Evolutionary conservation across 805 yeast species (phyloP).

Genomic region (Danielia oregonensis): DNA sequence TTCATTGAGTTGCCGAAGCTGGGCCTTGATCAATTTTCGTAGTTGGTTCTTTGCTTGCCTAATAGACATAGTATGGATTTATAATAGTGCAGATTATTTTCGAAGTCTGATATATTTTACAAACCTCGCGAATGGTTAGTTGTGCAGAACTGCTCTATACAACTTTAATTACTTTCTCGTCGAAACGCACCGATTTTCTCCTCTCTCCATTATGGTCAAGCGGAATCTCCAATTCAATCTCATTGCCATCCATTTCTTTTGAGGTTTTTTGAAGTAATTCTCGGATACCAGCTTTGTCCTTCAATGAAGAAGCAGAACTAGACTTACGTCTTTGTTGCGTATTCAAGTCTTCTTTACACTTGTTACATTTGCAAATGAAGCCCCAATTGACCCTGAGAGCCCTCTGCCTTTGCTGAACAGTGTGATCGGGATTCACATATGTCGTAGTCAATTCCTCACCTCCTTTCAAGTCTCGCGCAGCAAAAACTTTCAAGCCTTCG

Average conservation of each 20-base stretch:
- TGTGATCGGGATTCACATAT: conserved; percentile 65
- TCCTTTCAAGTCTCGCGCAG: conserved; percentile 51
- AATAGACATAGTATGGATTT: no score
- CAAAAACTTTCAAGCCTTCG: conserved; percentile 52
- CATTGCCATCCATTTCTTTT: conserved; percentile 37
- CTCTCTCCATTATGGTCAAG: conserved; percentile 37
- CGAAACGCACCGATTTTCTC: conserved; percentile 65
- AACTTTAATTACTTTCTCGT: conserved; percentile 45
- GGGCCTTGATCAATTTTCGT: conserved; percentile 22
- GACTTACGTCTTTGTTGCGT: conserved; percentile 45
- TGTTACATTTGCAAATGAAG: conserved; percentile 62
- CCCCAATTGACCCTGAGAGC: conserved; percentile 77
- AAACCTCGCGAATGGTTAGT: background rate
- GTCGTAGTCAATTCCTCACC: conserved; percentile 69
- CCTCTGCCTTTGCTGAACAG: conserved; percentile 59
- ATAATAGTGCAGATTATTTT: no score
- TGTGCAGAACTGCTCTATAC: no score
- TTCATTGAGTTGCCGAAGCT: conserved; percentile 14
- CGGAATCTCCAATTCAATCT: conserved; percentile 46
- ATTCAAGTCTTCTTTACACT: conserved; percentile 58
- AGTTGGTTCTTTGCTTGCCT: conserved; percentile 22
- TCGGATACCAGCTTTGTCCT: conserved; percentile 37
- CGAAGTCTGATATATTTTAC: no score
- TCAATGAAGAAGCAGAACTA: conserved; percentile 19
- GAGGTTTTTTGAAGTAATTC: conserved; percentile 40